Evolutionary conservation across 192 early-diverging fungal genomes (phyloP).

Genomic region (Umbelopsis isabellina): DNA sequence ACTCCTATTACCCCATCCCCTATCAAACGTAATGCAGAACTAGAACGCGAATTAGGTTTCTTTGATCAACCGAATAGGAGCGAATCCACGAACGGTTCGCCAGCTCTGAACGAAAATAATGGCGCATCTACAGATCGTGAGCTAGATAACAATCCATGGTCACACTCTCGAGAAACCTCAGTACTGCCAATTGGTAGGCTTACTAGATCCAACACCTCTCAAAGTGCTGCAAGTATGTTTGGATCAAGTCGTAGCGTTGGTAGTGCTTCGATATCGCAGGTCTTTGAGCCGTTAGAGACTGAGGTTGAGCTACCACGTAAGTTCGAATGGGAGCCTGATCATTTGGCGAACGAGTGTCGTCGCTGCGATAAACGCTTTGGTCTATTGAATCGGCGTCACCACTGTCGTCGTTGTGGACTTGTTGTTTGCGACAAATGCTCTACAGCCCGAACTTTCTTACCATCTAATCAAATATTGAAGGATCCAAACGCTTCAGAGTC

Average conservation of each 20-base stretch:
- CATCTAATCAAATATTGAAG: conserved; percentile 48
- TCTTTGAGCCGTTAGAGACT: neutral
- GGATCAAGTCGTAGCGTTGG: neutral
- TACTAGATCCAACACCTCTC: conserved; percentile 6
- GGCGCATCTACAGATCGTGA: neutral
- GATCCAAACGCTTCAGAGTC: conserved; percentile 43
- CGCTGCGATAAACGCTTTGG: conserved; percentile 73
- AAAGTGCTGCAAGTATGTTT: neutral
- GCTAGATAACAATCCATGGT: conserved; percentile 42
- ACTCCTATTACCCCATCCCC: conserved; percentile 44
- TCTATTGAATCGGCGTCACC: conserved; percentile 81
- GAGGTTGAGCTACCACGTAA: neutral
- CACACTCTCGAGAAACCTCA: conserved; percentile 12
- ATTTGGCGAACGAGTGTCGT: conserved; percentile 67
- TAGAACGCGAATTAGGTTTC: conserved; percentile 41
- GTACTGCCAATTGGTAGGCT: neutral
- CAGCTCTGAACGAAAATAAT: conserved; percentile 27
- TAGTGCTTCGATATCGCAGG: conserved; percentile 6
- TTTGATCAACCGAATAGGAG: conserved; percentile 35
- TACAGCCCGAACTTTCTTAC: conserved; percentile 55
- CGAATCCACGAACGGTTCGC: conserved; percentile 30
- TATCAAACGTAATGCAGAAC: conserved; percentile 35
- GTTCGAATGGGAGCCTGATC: conserved; percentile 78
- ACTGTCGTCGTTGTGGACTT: conserved; percentile 89
- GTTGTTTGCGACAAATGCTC: conserved; percentile 86